Base-by-base conservation (phyloP, 2,329 filamentous ascomycete genomes). In the Talaromyces sp. region DNA sequence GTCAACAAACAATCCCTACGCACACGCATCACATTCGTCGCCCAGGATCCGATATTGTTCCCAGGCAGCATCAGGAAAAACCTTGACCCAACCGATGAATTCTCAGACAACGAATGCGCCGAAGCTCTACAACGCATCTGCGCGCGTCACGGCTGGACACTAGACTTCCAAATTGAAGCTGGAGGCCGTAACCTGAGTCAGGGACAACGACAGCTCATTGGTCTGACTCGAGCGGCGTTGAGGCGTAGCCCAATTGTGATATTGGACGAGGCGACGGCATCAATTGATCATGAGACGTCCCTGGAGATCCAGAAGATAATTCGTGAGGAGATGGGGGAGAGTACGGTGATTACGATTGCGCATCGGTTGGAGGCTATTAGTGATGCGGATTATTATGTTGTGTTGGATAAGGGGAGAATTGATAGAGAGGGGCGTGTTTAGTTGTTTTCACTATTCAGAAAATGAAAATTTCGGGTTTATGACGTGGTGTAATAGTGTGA, bases 41-140 rank as follows among this genome's bases (percentile, higher is more conserved):
- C 87, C 0, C 88, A 90, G 73, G 88, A 90, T 60, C 87, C 87
- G 0, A 83, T 90, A 0, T 81, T 90, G 3, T 89, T 90, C 72
- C 84, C 86, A 0, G 87, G 87, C 2, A 84, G 78, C 11, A 83
- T 89, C 75, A 82, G 85, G 1, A 80, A 84, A 60, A 90, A 89
- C 67, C 83, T 90, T 31, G 87, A 90, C 63, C 86, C 88, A 0
- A 79, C 87, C 0, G 77, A 81, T 24, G 83, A 87, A 62, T 86
- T 86, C 73, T 77, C 80, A 1, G 84, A 87, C 70, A 76, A 76
- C 1, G 84, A 85, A 39, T 89, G 86, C 70, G 73, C 75, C 0
- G 74, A 79, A 1, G 64, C 64, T 13, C 60, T 66, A 5, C 72
- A 76, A 9, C 84, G 86, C 8, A 83, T 89, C 10, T 86, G 85